Conservation (phyloP, 148 eudicot genomes). For the Pharnaceum exiguum region DNA sequence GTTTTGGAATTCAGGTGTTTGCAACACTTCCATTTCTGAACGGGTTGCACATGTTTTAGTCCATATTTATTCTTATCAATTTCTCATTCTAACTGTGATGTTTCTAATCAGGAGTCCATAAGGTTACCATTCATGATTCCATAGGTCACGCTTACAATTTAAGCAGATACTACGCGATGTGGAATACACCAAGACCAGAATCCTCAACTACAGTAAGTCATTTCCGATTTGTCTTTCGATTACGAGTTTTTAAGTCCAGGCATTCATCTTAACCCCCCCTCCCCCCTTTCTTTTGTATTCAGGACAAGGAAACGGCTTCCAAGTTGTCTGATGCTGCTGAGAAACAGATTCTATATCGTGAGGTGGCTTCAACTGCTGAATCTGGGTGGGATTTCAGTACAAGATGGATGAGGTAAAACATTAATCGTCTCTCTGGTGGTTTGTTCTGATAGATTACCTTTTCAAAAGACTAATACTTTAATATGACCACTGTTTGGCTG, state of each 20-base stretch:
- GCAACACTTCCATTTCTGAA: background rate
- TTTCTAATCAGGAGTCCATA: slow-evolving; percentile 53
- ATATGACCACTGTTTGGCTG: background rate
- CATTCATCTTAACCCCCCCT: background rate
- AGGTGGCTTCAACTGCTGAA: slow-evolving; percentile 88
- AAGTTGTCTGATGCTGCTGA: slow-evolving; percentile 32
- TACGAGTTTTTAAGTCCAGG: background rate
- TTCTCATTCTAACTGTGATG: background rate
- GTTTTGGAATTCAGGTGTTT: slow-evolving; percentile 85
- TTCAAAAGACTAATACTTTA: background rate
- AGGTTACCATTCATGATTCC: slow-evolving; percentile 57
- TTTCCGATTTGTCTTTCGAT: slow-evolving; percentile 1
- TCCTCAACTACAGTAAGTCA: slow-evolving; percentile 64
- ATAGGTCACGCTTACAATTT: slow-evolving; percentile 45
- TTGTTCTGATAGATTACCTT: background rate
- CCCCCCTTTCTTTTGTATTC: slow-evolving; percentile 3
- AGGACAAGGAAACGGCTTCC: slow-evolving; percentile 77
- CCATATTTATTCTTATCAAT: background rate
- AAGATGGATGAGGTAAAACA: slow-evolving; percentile 88
- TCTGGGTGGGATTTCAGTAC: slow-evolving; percentile 98
- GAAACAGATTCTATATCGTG: slow-evolving; percentile 59
- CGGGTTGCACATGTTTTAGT: background rate
- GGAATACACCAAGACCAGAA: slow-evolving; percentile 94
- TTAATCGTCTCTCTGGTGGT: background rate
- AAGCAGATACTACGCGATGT: slow-evolving; percentile 84